A percentile compares a stretch with the other conserved stretches of the same genome.
These are phyloP conservation scores for Colletotrichum spinosum DNA, from an alignment of 2,329 filamentous ascomycete species.

Conservation along the genomic window DNA sequence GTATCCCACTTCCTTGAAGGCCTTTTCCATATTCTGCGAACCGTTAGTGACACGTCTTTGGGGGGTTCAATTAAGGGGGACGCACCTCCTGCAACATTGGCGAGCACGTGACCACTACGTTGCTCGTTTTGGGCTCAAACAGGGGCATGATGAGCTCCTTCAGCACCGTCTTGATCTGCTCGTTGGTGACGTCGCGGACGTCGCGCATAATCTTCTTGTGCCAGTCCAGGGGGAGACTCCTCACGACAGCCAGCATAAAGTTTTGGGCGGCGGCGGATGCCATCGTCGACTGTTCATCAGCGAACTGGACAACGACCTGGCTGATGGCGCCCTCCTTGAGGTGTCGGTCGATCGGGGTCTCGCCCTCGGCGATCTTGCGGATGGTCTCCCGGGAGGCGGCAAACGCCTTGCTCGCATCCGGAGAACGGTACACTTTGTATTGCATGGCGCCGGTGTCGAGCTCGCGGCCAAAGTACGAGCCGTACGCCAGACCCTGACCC, in stretches of 20 bases:
- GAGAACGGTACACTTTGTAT: slow-evolving; percentile 90
- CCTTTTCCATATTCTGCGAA: slow-evolving; percentile 76
- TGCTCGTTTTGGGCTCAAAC: slow-evolving; percentile 83
- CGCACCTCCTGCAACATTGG: slow-evolving; percentile 86
- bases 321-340: slow-evolving; percentile 92
- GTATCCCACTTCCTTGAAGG: slow-evolving; percentile 82
- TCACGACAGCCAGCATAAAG: slow-evolving; percentile 84
- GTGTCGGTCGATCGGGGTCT: slow-evolving; percentile 78
- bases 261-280: slow-evolving; percentile 83
- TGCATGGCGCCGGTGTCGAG: slow-evolving; percentile 83
- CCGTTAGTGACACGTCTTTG: slow-evolving; percentile 10
- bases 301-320: slow-evolving; percentile 86
- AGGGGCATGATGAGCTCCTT: slow-evolving; percentile 80
- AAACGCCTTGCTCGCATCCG: slow-evolving; percentile 89
- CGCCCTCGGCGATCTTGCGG: slow-evolving; percentile 78
- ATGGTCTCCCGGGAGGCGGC: slow-evolving; percentile 80
- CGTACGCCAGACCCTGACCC: slow-evolving; percentile 93
- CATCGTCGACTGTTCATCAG: slow-evolving; percentile 90
- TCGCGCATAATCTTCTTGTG: slow-evolving; percentile 80
- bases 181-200: slow-evolving; percentile 79
- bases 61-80: slow-evolving; percentile 39
- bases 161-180: slow-evolving; percentile 82
- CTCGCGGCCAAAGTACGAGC: slow-evolving; percentile 81
- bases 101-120: slow-evolving; percentile 90
- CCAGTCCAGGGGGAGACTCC: slow-evolving; percentile 81